These are phyloP conservation scores for Epichloe coenophiala DNA, from an alignment of 2,329 filamentous ascomycete genomes.

Conservation along the genomic window DNA sequence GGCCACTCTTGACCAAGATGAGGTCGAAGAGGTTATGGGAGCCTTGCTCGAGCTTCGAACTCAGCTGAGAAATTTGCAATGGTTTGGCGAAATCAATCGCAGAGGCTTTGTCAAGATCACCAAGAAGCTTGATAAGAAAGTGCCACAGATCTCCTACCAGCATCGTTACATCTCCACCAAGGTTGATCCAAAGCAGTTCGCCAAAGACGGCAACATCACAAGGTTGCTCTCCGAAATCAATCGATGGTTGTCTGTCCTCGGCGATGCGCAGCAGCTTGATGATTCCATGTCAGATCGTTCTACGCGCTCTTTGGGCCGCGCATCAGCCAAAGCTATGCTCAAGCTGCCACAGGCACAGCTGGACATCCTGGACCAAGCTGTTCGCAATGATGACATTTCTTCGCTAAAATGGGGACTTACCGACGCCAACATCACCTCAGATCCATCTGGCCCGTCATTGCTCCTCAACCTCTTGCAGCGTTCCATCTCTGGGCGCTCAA, in stretches of 20 bases:
- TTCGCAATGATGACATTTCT: slow-evolving; percentile 52
- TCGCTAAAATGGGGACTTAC: slow-evolving; percentile 42
- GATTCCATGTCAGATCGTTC: slow-evolving; percentile 65
- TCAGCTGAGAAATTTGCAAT: slow-evolving; percentile 81
- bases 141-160: slow-evolving; percentile 62
- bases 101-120: slow-evolving; percentile 96
- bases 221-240: slow-evolving; percentile 55
- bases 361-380: slow-evolving; percentile 58
- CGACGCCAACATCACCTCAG: slow-evolving; percentile 35
- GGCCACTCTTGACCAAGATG: slow-evolving; percentile 69
- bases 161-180: slow-evolving; percentile 79
- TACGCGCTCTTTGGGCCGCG: slow-evolving; percentile 60
- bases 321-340: slow-evolving; percentile 61
- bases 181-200: slow-evolving; percentile 79
- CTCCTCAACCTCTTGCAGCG: slow-evolving; percentile 70
- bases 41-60: slow-evolving; percentile 79
- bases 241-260: slow-evolving; percentile 75
- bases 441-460: slow-evolving; percentile 42
- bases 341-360: slow-evolving; percentile 56
- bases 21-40: slow-evolving; percentile 81
- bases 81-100: slow-evolving; percentile 96
- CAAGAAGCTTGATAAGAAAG: slow-evolving; percentile 96
- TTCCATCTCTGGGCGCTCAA: slow-evolving; percentile 57
- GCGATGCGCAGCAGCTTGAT: slow-evolving; percentile 62
- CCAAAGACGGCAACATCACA: slow-evolving; percentile 48